These are phyloP conservation scores for Hypoxylon cercidicola DNA, from an alignment of 495 filamentous ascomycete species.

Conservation along the genomic window DNA sequence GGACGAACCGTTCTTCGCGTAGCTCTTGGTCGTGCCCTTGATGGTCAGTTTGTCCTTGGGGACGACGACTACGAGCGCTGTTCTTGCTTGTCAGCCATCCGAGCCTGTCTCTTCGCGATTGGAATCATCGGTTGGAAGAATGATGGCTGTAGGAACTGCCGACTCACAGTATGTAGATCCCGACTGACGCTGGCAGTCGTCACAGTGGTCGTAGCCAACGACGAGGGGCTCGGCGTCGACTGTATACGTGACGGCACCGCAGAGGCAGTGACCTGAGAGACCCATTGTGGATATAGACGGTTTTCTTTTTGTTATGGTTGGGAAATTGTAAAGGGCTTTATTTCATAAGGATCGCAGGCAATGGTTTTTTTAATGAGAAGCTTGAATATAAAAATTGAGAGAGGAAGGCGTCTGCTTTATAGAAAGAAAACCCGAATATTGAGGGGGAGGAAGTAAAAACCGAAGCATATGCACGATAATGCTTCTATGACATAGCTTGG, in stretches of 20 bases:
- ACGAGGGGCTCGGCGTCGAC: constrained; percentile 65
- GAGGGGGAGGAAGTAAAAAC: constrained; percentile 11
- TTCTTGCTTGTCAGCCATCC: constrained; percentile 7
- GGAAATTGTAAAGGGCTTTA: neutral
- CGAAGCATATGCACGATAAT: constrained; percentile 20
- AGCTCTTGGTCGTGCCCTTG: constrained; percentile 72
- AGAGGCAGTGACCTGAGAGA: constrained; percentile 76
- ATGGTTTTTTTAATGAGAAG: neutral
- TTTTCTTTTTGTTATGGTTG: neutral
- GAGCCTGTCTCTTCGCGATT: neutral
- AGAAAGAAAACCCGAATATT: constrained; percentile 2
- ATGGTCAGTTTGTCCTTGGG: constrained; percentile 69
- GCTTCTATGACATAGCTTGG: constrained; percentile 34
- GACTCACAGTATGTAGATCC: constrained; percentile 73
- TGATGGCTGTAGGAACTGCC: neutral
- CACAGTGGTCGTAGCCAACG: constrained; percentile 75
- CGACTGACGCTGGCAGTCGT: constrained; percentile 76
- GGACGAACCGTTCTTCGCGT: constrained; percentile 62
- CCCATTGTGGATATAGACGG: constrained; percentile 60
- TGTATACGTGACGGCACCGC: constrained; percentile 73
- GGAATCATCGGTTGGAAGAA: constrained; percentile 1
- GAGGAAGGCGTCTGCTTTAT: constrained; percentile 20
- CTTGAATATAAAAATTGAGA: neutral
- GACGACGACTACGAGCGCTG: constrained; percentile 73
- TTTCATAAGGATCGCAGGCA: neutral